These are phyloP conservation scores for Casuarina equisetifolia DNA, from an alignment of 306 rosid genomes.

Conservation along the genomic window DNA sequence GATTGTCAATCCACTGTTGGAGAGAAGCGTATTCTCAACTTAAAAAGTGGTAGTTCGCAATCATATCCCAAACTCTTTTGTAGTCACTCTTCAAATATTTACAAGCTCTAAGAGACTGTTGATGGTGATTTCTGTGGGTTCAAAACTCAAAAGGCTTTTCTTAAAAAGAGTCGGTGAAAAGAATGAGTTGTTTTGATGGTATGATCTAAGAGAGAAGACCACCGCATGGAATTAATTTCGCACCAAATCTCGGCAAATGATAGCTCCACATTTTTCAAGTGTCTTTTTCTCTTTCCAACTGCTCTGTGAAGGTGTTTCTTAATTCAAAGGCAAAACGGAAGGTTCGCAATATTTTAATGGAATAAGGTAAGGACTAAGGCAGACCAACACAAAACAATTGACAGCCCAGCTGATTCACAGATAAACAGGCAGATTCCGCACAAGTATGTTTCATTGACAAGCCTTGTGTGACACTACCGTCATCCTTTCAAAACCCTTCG, in stretches of 20 bases:
- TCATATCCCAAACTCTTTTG: too few relatives aligned
- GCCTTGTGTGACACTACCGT: slow-evolving; percentile 35
- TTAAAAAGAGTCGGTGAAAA: too few relatives aligned
- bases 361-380: slow-evolving; percentile 61
- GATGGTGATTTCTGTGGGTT: too few relatives aligned
- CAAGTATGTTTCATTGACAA: slow-evolving; percentile 27
- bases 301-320: slow-evolving; percentile 42
- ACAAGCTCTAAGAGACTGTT: too few relatives aligned
- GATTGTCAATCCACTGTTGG: too few relatives aligned
- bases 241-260: slow-evolving; percentile 50
- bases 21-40: too few relatives aligned
- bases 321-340: slow-evolving; percentile 60
- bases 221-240: slow-evolving; percentile 34
- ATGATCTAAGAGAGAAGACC: slow-evolving; percentile 37
- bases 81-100: too few relatives aligned
- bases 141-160: too few relatives aligned
- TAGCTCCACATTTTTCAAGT: slow-evolving; percentile 38
- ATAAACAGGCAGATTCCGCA: slow-evolving; percentile 33
- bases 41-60: too few relatives aligned
- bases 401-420: slow-evolving; percentile 57
- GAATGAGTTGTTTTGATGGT: slow-evolving; percentile 9
- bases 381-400: slow-evolving; percentile 59
- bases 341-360: slow-evolving; percentile 38
- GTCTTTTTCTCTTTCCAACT: slow-evolving; percentile 21
- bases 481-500: slow-evolving; percentile 25